Percentiles rank a stretch among this genome's conserved stretches.
Conservation (phyloP, 75 land plant genomes). For the Picea glauca region DNA sequence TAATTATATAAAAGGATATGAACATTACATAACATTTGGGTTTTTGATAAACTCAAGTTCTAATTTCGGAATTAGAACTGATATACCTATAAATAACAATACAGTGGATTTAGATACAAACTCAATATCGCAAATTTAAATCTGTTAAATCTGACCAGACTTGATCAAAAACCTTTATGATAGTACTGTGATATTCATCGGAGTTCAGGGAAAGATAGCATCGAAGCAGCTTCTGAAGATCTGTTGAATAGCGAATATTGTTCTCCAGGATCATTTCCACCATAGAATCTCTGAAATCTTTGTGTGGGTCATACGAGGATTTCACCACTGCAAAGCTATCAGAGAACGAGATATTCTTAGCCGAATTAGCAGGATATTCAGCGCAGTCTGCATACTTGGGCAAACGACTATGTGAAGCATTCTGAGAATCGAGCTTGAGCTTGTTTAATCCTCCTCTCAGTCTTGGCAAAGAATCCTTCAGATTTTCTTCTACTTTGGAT, state of each 20-base stretch:
- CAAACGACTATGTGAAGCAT: neutral
- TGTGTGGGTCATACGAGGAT: slow-evolving; percentile 46
- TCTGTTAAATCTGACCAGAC: slow-evolving; percentile 51
- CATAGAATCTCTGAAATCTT: slow-evolving; percentile 84
- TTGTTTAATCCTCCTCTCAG: neutral
- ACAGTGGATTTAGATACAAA: too few species aligned
- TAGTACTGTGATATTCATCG: slow-evolving; percentile 64
- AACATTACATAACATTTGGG: too few species aligned
- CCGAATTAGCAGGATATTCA: neutral
- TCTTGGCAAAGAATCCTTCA: neutral
- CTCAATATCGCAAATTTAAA: too few species aligned
- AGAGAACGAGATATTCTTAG: neutral
- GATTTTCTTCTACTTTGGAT: neutral
- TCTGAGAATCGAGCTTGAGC: neutral
- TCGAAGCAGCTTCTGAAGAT: slow-evolving; percentile 70
- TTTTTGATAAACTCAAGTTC: too few species aligned
- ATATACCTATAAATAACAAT: too few species aligned
- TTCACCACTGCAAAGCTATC: slow-evolving; percentile 76
- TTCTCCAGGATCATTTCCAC: slow-evolving; percentile 81
- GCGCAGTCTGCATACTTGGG: neutral
- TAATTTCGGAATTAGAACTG: too few species aligned
- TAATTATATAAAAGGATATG: too few species aligned
- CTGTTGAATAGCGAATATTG: slow-evolving; percentile 27
- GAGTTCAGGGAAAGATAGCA: slow-evolving; percentile 77
- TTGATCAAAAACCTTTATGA: slow-evolving; percentile 63